Base-by-base conservation (phyloP, 805 yeast species). In the Blastobotrys terrestris region DNA sequence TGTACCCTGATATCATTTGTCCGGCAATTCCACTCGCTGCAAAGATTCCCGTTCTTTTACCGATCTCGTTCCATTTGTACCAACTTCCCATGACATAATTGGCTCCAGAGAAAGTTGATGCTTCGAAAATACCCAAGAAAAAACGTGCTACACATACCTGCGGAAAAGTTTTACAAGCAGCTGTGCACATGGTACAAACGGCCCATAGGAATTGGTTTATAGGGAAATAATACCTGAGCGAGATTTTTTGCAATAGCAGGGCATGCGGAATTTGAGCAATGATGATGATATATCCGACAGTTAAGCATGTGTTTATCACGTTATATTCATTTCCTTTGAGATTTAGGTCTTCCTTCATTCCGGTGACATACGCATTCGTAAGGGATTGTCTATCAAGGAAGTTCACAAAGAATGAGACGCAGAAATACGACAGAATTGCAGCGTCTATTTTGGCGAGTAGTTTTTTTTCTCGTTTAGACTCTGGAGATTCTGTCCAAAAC, bases 261-360 rank as follows among this genome's bases (percentile, higher is more conserved):
- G 84, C 83, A 54, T 75, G 20, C 7, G 83, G 83, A 26, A 78
- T 68, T 54, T 75, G 79, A 39, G 80, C 80, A 39, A 79, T 57
- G n/a, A n/a, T n/a, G 11, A 26, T 26, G 46, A 77, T 72, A 53
- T 78, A 78, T 15, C 83, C 83, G 16, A 75, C 75, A 0, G 80
- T 72, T 74, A 75, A 77, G 22, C 71, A 55, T 0, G 80, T 71
- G 2, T 64, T 61, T 61, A 77, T 57, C 53, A 72, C 71, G 59
- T 78, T 77, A 57, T 72, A 74, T 53, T 78, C 76, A 51, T 72
- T 73, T 15, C 66, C 70, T 41, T 62, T 56, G 74, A 76, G 72
- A 20, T 60, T 53, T 54, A 70, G 73, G 58, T 71, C 64, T 57
- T 76, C 78, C 51, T 69, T 66, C 79, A 74, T 66, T 8, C 79